These are phyloP conservation scores for Termitomyces sp. DNA, from an alignment of 1,284 basidiomycete species.

Conservation along the genomic window DNA sequence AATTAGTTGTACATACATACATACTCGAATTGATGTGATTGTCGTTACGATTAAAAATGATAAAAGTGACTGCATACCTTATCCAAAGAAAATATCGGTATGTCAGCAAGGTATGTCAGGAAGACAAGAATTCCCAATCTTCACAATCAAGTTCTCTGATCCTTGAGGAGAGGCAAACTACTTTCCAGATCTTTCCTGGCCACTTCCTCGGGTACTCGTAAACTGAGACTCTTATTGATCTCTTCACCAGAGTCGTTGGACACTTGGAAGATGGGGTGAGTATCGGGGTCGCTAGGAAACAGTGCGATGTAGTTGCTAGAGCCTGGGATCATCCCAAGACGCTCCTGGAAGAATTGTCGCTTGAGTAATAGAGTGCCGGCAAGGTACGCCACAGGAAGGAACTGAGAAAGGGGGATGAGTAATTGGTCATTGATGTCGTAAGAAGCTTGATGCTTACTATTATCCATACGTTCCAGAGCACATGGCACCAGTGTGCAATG, in stretches of 20 bases:
- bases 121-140: background rate
- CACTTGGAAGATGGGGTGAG: slow-evolving; percentile 9
- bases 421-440: background rate
- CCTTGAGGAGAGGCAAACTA: slow-evolving; percentile 10
- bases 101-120: too few relatives aligned
- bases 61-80: background rate
- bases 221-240: slow-evolving; percentile 6
- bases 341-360: slow-evolving; percentile 45
- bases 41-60: background rate
- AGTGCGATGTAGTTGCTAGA: slow-evolving; percentile 30
- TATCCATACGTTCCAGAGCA: slow-evolving; percentile 39
- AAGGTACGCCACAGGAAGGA: slow-evolving; percentile 40
- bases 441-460: slow-evolving; percentile 30
- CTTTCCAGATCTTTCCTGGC: slow-evolving; percentile 8
- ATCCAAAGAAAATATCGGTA: background rate
- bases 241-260: slow-evolving; percentile 12
- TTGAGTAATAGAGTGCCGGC: slow-evolving; percentile 42
- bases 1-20: background rate
- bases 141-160: slow-evolving; percentile 5
- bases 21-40: too few relatives aligned
- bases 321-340: slow-evolving; percentile 21
- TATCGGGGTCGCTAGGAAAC: background rate
- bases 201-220: slow-evolving; percentile 1
- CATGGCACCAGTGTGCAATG: slow-evolving; percentile 32
- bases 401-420: slow-evolving; percentile 25